These are phyloP conservation scores for Dioszegia hungarica DNA, from an alignment of 768 basidiomycete species.

Conservation along the genomic window DNA sequence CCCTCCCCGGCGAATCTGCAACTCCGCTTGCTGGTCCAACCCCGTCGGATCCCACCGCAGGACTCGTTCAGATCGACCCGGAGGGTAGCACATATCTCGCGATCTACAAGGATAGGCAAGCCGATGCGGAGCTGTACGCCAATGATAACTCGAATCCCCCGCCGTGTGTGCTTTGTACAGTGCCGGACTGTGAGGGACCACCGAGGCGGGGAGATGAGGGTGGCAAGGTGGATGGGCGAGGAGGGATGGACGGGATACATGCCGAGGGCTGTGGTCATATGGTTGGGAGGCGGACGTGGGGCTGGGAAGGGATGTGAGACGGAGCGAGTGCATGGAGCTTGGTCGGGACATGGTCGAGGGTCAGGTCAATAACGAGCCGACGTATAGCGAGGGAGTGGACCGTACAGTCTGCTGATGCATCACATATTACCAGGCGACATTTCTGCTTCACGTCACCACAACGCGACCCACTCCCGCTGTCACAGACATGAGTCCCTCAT, in stretches of 20 bases:
- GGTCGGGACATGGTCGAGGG: too few species aligned
- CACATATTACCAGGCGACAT: too few species aligned
- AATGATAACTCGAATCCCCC: constrained; percentile 15
- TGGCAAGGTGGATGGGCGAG: constrained; percentile 41
- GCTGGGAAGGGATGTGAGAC: constrained; percentile 20
- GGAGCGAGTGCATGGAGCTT: too few species aligned
- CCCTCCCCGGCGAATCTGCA: constrained; percentile 26
- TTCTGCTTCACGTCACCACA: too few species aligned
- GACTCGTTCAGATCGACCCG: constrained; percentile 36
- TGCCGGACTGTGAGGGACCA: constrained; percentile 47
- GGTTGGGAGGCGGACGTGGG: constrained; percentile 40
- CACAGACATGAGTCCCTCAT: too few species aligned
- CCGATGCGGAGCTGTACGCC: constrained; percentile 27
- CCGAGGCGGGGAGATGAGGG: constrained; percentile 43
- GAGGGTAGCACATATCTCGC: constrained; percentile 29
- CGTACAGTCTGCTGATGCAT: too few species aligned
- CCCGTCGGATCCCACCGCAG: constrained; percentile 13
- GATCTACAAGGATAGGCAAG: constrained; percentile 32
- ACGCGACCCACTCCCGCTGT: too few species aligned
- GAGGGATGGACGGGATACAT: constrained; percentile 42
- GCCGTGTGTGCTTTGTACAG: constrained; percentile 36
- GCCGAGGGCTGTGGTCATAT: constrained; percentile 43
- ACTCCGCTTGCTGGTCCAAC: not conserved
- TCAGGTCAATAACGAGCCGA: too few species aligned
- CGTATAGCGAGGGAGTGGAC: too few species aligned